Base-by-base conservation (phyloP, 768 basidiomycete species). In the Phylloporus rhodoxanthus region DNA sequence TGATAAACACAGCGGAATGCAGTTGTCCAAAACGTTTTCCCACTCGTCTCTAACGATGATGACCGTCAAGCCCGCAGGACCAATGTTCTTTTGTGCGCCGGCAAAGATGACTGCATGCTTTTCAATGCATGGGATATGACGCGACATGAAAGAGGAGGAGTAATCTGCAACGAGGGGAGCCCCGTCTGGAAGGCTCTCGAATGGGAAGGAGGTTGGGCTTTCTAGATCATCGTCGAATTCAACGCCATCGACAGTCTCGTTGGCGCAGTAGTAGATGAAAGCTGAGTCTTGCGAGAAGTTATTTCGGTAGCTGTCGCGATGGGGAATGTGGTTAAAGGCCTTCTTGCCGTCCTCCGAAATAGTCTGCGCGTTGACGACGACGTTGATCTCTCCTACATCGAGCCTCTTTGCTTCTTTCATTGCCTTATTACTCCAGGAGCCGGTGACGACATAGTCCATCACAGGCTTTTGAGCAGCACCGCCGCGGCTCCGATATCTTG, bases 201-300 rank as follows among this genome's bases (percentile, higher is more conserved):
- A 93, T 4, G 94, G 94, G 76, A 97, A 96, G 19, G 84, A 76
- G 21, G 76, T 73, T 5, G 80, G 71, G 21, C 73, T 75, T 17
- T 64, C 61, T n/a, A 70, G 67, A 50, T 82, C 78, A 45, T 74
- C 64, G 2, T 84, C 72, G 71, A 89, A 98, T 72, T 98, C 85
- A 41, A 93, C 85, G 37, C 96, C 96, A 58, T 95, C 86, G 50
- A 98, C 87, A 13, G 96, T 99, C 74, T 99, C 96, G 75, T 99
- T 99, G 68, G 96, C 96, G 78, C 96, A 99, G 72, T 96, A 98
- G 72, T 95, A 98, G 51, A 97, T 84, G 57, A 94, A 78, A 23
- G 88, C 94, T 13, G 95, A 85, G 63, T 84, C 78, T n/a, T 69
- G 54, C 8, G 87, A 86, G 72, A 97, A 91, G 9, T 69, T 64